Base-by-base conservation (phyloP, 129 eudicot genomes). In the Calendula officinalis region DNA sequence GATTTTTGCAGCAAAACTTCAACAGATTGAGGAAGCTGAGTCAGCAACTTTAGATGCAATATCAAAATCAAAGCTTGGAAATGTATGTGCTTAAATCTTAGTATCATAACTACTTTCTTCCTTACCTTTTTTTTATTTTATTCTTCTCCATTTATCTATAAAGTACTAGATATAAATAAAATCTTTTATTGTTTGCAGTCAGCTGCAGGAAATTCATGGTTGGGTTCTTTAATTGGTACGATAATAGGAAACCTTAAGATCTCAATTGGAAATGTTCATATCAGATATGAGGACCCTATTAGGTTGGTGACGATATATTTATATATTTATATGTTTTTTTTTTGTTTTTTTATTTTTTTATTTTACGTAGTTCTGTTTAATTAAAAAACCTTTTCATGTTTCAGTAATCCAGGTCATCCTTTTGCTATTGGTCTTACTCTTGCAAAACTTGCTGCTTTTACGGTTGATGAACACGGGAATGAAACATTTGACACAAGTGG, bases 401-500 rank as follows among this genome's bases (percentile, higher is more conserved):
- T 58, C 80, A 92, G 99, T 80, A 85, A 92, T 79, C 95, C 89
- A 39, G 99, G 96, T 11, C 89, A 75, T 74, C 88, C 99, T 47
- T 92, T 92, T 77, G 86, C 91, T 67, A 88, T 95, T 80, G 99
- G 99, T 71, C 16, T 92, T 62, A 85, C 99, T 55, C 79, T 92
- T 53, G 91, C 99, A 47, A 92, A 88, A 77, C 96, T 92, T 72
- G 99, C 99, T 70, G 99, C 99, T 56, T 89, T 92, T 69, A 92
- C 99, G 10, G 91, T 81, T 82, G 99, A 92, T 55, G 99, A 92
- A 79, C 80, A 85, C 44, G 99, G 99, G 59, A 85, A 88, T 68
- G 99, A 92, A 86, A 92, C 99, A 42, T 92, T 92, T 64, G 99
- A 92, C 74, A 92, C 99, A 47, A 92, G 99, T 73, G 96, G 99